These are phyloP conservation scores for Fusarium mundagurra DNA, from an alignment of 2,329 filamentous ascomycete species.

Conservation along the genomic window DNA sequence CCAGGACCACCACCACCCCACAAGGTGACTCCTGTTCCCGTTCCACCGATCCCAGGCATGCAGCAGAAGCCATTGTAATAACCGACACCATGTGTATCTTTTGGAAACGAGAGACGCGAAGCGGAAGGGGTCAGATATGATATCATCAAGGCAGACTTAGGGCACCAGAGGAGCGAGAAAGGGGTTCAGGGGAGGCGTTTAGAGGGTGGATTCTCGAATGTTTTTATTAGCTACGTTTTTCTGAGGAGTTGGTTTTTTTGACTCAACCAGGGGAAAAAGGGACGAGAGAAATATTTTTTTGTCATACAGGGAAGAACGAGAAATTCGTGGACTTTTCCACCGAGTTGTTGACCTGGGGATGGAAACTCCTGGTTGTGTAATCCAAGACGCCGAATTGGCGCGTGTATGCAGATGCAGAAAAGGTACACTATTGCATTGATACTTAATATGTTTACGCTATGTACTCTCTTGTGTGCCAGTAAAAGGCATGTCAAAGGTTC, in stretches of 20 bases:
- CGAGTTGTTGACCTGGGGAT: conserved; percentile 15
- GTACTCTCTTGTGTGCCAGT: not conserved
- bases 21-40: conserved; percentile 57
- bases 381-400: conserved; percentile 29
- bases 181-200: conserved; percentile 37
- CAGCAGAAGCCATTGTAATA: conserved; percentile 44
- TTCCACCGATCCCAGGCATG: conserved; percentile 54
- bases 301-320: conserved; percentile 13
- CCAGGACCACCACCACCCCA: conserved; percentile 49
- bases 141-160: not conserved
- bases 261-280: conserved; percentile 32
- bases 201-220: conserved; percentile 38
- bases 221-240: conserved; percentile 32
- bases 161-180: conserved; percentile 8
- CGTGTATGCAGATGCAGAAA: conserved; percentile 33
- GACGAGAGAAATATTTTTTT: conserved; percentile 11
- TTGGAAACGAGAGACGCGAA: conserved; percentile 8
- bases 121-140: conserved; percentile 4
- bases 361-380: conserved; percentile 34
- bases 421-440: conserved; percentile 18
- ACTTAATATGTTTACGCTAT: not conserved
- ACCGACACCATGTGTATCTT: conserved; percentile 1
- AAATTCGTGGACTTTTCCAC: not conserved
- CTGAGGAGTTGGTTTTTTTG: conserved; percentile 34
- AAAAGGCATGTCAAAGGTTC: not conserved